Base-by-base conservation (phyloP, 176 grass and related monocot species). In the Microstegium vimineum region DNA sequence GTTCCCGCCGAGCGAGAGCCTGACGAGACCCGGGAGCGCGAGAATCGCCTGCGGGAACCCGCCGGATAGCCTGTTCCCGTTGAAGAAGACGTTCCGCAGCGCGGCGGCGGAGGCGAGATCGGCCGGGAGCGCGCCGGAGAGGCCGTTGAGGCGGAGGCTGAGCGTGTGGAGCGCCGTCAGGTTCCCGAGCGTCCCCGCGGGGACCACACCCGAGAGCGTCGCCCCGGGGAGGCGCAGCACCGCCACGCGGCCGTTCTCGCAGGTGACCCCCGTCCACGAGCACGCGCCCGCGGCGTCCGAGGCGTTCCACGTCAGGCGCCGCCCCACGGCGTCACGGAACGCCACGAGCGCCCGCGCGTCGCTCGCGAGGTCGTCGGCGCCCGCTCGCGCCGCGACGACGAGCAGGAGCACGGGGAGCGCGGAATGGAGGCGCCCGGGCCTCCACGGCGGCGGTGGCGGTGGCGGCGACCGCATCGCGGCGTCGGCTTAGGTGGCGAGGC, bases 61-160 rank as follows among this genome's bases (percentile, higher is more conserved):
- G 40, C 92, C 92, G 0, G 89, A 86, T 27, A 94, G 57, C 17
- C 76, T 27, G 80, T 94, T 94, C 8, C 76, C 85, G 73, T 86
- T 90, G 71, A 94, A 86, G 71, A 69, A 94, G 74, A 91, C 69
- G 83, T 76, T 81, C 31, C 80, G 76, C 47, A 94, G 92, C 10
- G 77, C 43, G 22, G 65, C 5, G 3, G 61, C 60, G 6, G n/a
- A 4, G 32, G 83, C 32, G 27, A 94, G 66, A 83, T 94, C 92
- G 16, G 6, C 6, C 0, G 92, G 92, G 7, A 94, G 83, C 1
- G 23, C 13, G 40, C 80, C 92, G 32, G 66, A 33, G 76, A 94
- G 89, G 47, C 47, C 75, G 80, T 94, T 94, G 80, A 78, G 34
- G 71, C 92, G 92, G 76, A 94, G 92, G 76, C 87, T 90, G 57